phyloP scores from a whole-genome alignment of 1,139 yeast genomes.

The Yamadazyma conglobata region DNA sequence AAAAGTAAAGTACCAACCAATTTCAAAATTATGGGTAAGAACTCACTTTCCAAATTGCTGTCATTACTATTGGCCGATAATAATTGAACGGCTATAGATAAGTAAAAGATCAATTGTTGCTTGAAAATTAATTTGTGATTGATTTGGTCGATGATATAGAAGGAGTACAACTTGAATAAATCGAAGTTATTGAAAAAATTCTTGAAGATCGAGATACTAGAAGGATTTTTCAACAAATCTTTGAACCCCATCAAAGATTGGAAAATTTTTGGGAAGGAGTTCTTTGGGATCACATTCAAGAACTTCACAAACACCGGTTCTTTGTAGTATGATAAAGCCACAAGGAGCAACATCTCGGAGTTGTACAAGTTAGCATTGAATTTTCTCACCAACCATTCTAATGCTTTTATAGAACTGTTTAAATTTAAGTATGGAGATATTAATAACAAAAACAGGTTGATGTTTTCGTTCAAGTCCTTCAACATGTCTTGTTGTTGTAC shows the following conservation, averaged over 20 bases:
- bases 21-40: conserved; percentile 53
- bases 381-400: conserved; percentile 94
- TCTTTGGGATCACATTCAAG: conserved; percentile 60
- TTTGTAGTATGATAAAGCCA: conserved; percentile 75
- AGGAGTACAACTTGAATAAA: conserved; percentile 62
- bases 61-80: conserved; percentile 38
- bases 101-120: conserved; percentile 73
- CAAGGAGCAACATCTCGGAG: conserved; percentile 65
- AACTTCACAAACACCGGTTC: conserved; percentile 71
- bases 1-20: conserved; percentile 52
- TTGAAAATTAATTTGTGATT: conserved; percentile 59
- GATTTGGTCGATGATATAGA: conserved; percentile 54
- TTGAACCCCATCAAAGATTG: conserved; percentile 69
- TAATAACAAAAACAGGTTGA: conserved; percentile 69
- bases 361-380: conserved; percentile 83
- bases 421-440: conserved; percentile 74
- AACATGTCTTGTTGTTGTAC: conserved; percentile 75
- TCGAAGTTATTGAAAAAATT: conserved; percentile 66
- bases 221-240: conserved; percentile 60
- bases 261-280: conserved; percentile 72
- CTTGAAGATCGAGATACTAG: conserved; percentile 66
- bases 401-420: conserved; percentile 73
- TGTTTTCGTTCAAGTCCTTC: conserved; percentile 67
- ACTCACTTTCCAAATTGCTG: conserved; percentile 26
- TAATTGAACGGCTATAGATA: conserved; percentile 67